Evolutionary conservation across 495 filamentous ascomycete genomes (phyloP).

Genomic region (Hypoxylon subgilvum): DNA sequence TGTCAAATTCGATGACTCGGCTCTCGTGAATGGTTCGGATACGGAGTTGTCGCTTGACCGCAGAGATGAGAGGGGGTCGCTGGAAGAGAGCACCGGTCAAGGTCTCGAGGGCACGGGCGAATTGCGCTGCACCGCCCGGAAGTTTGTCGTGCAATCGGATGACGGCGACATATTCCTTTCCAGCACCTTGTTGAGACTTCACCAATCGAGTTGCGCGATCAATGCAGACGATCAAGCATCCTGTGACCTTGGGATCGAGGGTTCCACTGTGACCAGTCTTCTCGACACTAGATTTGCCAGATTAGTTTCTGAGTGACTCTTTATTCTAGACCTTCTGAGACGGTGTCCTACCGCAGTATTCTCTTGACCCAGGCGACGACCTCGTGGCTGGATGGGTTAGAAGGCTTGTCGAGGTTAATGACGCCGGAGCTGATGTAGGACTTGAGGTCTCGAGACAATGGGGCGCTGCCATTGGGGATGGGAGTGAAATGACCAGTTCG

Average conservation of each 20-base stretch:
- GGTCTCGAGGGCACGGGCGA: conserved; percentile 88
- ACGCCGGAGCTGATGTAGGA: conserved; percentile 94
- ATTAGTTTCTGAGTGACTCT: conserved; percentile 28
- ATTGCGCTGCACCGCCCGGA: conserved; percentile 86
- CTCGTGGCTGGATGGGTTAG: conserved; percentile 96
- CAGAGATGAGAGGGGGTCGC: conserved; percentile 93
- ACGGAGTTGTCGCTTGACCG: conserved; percentile 96
- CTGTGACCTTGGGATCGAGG: conserved; percentile 79
- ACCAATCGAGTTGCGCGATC: conserved; percentile 95
- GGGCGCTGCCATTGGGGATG: conserved; percentile 84
- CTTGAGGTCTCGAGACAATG: conserved; percentile 89
- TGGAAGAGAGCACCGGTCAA: conserved; percentile 97
- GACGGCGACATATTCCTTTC: conserved; percentile 68
- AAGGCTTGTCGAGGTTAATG: conserved; percentile 98
- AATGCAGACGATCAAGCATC: conserved; percentile 93
- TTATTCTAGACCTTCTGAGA: background rate
- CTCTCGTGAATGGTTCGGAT: conserved; percentile 96
- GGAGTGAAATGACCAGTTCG: conserved; percentile 93
- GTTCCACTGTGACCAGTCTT: conserved; percentile 98
- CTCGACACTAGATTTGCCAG: conserved; percentile 67
- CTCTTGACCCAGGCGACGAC: conserved; percentile 99
- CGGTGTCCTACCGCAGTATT: conserved; percentile 73
- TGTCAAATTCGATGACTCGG: conserved; percentile 95
- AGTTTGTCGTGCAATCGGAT: conserved; percentile 92
- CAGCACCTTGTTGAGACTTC: conserved; percentile 97